phyloP scores from a whole-genome alignment of 139 green algal genomes.

The Coccomyxa sp. region DNA sequence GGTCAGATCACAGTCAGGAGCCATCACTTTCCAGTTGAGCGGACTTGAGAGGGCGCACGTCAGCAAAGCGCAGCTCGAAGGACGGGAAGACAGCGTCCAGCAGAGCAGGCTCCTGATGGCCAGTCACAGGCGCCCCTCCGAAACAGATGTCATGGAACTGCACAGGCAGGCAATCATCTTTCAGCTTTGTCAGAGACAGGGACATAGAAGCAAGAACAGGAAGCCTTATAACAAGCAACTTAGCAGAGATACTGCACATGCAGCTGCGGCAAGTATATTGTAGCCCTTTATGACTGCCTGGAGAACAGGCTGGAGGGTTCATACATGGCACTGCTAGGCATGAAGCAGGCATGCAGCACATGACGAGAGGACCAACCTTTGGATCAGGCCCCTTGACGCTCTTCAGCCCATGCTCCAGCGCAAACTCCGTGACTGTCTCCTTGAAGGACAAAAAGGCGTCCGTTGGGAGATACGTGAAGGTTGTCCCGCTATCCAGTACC shows the following conservation, averaged over 20 bases:
- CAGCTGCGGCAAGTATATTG: neutral
- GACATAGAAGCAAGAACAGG: neutral
- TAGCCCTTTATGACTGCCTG: too few relatives aligned
- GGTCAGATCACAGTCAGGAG: too few relatives aligned
- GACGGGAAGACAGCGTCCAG: conserved; percentile 63
- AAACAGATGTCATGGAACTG: conserved; percentile 91
- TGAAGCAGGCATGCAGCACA: too few relatives aligned
- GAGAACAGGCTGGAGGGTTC: too few relatives aligned
- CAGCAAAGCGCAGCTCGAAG: conserved; percentile 58
- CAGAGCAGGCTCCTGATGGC: conserved; percentile 23
- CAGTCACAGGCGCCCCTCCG: conserved; percentile 29
- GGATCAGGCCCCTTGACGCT: conserved; percentile 38
- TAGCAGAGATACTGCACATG: conserved; percentile 69
- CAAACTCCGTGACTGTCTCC: conserved; percentile 17
- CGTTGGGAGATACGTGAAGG: conserved; percentile 90
- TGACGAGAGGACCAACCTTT: conserved; percentile 27
- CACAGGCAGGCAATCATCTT: conserved; percentile 3
- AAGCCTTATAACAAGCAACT: too few relatives aligned
- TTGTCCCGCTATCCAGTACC: conserved; percentile 94
- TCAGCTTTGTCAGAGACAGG: neutral
- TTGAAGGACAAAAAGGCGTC: conserved; percentile 60
- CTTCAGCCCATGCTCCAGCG: conserved; percentile 29
- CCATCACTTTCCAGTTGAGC: too few relatives aligned
- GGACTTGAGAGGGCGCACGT: neutral
- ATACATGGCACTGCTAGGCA: too few relatives aligned